phyloP scores from a whole-genome alignment of 257 asterid species.

The Ehretia macrophylla region DNA sequence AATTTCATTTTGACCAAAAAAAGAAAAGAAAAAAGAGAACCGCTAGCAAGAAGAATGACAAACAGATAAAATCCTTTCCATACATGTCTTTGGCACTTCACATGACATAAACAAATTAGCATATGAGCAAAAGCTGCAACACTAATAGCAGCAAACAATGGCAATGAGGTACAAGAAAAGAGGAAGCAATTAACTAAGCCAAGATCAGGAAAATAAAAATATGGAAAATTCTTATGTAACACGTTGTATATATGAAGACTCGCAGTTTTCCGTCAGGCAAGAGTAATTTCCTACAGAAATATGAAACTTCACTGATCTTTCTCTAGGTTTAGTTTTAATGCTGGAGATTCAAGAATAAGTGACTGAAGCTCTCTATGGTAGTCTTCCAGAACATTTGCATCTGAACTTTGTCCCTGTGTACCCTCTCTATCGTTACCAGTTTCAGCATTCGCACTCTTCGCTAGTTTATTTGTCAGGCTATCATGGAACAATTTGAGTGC shows the following conservation, averaged over 20 bases:
- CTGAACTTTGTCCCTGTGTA: constrained; percentile 17
- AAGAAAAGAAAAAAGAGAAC: too few relatives aligned
- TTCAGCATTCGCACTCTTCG: constrained; percentile 14
- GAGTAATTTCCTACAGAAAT: neutral
- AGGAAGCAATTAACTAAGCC: too few relatives aligned
- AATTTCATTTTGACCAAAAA: too few relatives aligned
- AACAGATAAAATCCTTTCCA: too few relatives aligned
- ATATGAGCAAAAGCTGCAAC: neutral
- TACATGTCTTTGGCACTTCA: too few relatives aligned
- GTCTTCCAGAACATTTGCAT: constrained; percentile 24
- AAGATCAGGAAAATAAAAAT: too few relatives aligned
- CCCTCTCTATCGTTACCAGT: constrained; percentile 19
- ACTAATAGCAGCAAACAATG: neutral
- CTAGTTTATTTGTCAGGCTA: constrained; percentile 27
- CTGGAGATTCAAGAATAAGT: constrained; percentile 50
- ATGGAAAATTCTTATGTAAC: neutral
- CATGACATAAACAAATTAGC: too few relatives aligned
- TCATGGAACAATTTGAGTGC: constrained; percentile 51
- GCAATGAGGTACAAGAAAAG: too few relatives aligned
- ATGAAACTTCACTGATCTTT: constrained; percentile 5
- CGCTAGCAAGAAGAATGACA: too few relatives aligned
- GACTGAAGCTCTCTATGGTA: constrained; percentile 38
- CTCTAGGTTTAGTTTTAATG: constrained; percentile 30
- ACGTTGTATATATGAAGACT: neutral
- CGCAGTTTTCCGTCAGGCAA: neutral